Evolutionary conservation across 345 rosid species (phyloP), one percentile per base, ranked within the genome.

Genomic region (Raphanus sativus): DNA sequence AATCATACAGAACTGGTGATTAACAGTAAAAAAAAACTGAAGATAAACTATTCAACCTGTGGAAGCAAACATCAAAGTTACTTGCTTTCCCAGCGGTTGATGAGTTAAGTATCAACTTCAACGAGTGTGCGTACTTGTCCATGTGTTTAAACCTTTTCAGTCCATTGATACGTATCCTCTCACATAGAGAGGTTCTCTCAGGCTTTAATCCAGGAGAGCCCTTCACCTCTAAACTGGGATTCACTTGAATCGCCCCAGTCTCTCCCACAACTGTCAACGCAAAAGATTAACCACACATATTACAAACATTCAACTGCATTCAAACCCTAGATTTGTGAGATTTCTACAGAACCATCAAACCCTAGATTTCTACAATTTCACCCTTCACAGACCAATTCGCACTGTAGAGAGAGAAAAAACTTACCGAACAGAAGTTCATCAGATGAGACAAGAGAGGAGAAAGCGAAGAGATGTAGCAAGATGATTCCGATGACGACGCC

Each of bases 51-150:
- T 89, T 79, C 13, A 67, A 94, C 99, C 92, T 78, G 62, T 94
- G 98, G 81, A 94, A 92, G 83, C 99, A 94, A 75, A 89, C 86
- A 63, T 88, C 98, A 7, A 88, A 56, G 17, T 13, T 73, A 58
- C 72, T 85, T 6, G 85, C 73, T 34, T 81, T 69, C 69, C 81
- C 83, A 32, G 50, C 58, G 58, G 74, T 77, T 34, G 90, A 81
- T 62, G 77, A 67, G 26, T 82, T 84, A 81, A 90, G 83, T 56
- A 82, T 81, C 81, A 92, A 79, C 83, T 84, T 94, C 9, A 80
- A 66, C 5, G 97, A 86, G 75, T 94, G 86, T 21, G 93, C 89
- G 79, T 83, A 84, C 81, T 89, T 95, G 16, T 78, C 83, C 61
- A 92, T 69, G 79, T 92, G 80, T 30, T 70, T 80, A 48, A 82